Evolutionary conservation across 345 rosid species (phyloP), one percentile per base, ranked within the genome.

Genomic region (Aquilaria malaccensis): DNA sequence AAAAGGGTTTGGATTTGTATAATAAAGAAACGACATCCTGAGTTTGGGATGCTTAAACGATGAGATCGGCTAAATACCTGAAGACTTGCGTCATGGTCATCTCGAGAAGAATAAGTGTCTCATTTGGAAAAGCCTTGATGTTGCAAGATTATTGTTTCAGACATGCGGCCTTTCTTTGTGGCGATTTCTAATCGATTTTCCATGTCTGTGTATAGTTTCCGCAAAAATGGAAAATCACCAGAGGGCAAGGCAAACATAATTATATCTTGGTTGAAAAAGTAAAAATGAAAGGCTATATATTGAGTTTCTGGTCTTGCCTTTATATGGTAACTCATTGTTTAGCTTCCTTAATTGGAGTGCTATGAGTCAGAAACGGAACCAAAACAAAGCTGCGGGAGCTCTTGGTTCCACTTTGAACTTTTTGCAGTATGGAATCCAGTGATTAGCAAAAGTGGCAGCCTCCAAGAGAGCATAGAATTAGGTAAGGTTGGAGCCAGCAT

Each of bases 31-130:
- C 13, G 52, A 49, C 22, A 22, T 22, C 22, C 22, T 22, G 22
- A 22, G 22, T 22, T 22, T 22, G 22, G 22, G 22, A 22, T 22
- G 22, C 22, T 22, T 22, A 22, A 22, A 22, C 0, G 22, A 22
- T 22, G 22, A 22, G 22, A 22, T 22, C 22, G 0, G 22, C 22
- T 22, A 22, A 22, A 32, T 83, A 85, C 95, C 74, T 83, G 79
- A 57, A 87, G 70, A 67, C 86, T 73, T 50, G 85, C 48, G 57
- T 78, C 75, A 68, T 86, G 96, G 66, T 84, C 84, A 33, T 64
- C 54, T 33, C 52, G 70, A 43, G 83, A 76, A 48, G 70, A 67
- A 31, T 74, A 72, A 1, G 77, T 64, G 53, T 76, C 78, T 87
- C 91, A 84, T 66, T 79, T 81, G 32, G 77, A 76, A 63, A 86